phyloP scores from a whole-genome alignment of 345 rosid genomes.

The Streptanthus diversifolius region DNA sequence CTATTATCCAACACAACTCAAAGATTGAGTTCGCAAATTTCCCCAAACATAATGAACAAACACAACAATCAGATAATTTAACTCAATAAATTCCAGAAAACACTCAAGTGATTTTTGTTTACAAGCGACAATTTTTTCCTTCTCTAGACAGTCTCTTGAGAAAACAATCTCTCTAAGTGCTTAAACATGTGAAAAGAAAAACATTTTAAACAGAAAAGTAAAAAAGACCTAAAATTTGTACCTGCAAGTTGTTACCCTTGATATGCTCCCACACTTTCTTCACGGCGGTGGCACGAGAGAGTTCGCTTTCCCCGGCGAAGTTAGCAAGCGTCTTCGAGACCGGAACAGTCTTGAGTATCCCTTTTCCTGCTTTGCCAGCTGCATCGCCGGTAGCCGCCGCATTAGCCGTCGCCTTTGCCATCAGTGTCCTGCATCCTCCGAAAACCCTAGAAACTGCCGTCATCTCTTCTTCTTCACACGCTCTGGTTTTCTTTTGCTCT shows the following conservation, averaged over 20 bases:
- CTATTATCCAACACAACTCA: not conserved
- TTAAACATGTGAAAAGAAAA: not conserved
- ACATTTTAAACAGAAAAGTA: not conserved
- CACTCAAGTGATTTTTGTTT: not conserved
- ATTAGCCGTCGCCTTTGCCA: slow-evolving; percentile 21
- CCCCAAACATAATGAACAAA: not conserved
- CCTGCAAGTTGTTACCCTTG: slow-evolving; percentile 53
- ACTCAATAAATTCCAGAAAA: not conserved
- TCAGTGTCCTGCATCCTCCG: slow-evolving; percentile 28
- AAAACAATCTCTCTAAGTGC: not conserved
- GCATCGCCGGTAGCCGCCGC: not conserved
- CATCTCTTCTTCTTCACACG: slow-evolving; percentile 11
- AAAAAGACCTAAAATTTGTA: not conserved
- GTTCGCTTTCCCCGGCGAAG: slow-evolving; percentile 44
- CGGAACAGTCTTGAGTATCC: slow-evolving; percentile 11
- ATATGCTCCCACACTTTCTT: slow-evolving; percentile 52
- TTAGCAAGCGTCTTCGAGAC: slow-evolving; percentile 26
- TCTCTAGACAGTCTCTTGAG: not conserved
- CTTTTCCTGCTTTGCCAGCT: slow-evolving; percentile 7
- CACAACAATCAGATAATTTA: not conserved
- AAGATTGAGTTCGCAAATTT: not conserved
- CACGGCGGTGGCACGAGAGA: slow-evolving; percentile 43
- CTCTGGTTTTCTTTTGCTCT: not conserved
- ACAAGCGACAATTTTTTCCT: not conserved
- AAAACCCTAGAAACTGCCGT: slow-evolving; percentile 34